Evolutionary conservation across 2,329 filamentous ascomycete species (phyloP), one percentile per base, ranked within the genome.

Genomic region (Tolypocladium tundrense): DNA sequence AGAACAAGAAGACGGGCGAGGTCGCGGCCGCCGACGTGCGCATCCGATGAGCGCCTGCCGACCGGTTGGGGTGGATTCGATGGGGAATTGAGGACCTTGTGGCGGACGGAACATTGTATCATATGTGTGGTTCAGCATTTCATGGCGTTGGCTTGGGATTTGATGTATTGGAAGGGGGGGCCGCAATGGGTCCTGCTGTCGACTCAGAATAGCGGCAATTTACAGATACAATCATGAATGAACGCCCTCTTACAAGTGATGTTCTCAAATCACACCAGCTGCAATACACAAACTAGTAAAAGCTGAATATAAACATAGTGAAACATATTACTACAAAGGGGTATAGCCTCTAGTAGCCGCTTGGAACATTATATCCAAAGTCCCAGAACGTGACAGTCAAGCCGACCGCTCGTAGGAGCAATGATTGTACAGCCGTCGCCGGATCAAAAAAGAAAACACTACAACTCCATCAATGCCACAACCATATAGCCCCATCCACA

Each of bases 11-110:
- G 31, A 66, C 69, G 59, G 64, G 64, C 5, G 60, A 61, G 13
- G 59, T 74, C 21, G 56, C 68, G 21, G 60, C 62, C 10, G 57
- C 64, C 24, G 60, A 67, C 14, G 67, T 73, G 35, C 67, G 62
- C 43, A 66, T 74, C 51, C 68, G 65, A 50, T 72, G 55, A 65
- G 54, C 19, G 37, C 14, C 2, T 13, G 41, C 10, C 31, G 37
- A 37, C 19, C 40, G 13, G 45, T 54, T 27, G 51, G 51, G 13
- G 4, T 33, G 19, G 2, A 11, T 52, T 10, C 4, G 33, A 5
- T 31, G 19, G 31, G 4, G 10, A 8, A 10, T 35, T 3, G 48
- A 21, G 16, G 31, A 37, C 31, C 10, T 21, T 14, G 4, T 21
- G 48, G 48, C 19, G 48, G 48, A 33, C 7, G 8, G 16, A 21